phyloP scores from a whole-genome alignment of 2,329 filamentous ascomycete species.

The Fusarium sororula region DNA sequence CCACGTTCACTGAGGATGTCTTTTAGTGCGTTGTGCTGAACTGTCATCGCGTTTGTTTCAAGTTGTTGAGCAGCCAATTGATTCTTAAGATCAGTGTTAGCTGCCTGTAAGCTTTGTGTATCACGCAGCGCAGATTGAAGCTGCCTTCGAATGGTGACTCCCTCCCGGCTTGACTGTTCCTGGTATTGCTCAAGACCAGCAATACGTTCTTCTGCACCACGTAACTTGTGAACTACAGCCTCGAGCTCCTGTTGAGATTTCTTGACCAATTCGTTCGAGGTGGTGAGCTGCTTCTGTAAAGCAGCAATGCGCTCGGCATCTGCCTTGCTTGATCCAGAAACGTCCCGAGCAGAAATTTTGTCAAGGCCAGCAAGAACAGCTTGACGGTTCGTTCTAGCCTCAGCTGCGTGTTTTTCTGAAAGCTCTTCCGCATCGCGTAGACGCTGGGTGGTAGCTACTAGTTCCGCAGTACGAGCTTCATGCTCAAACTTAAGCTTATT shows the following conservation, averaged over 20 bases:
- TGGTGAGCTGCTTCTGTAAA: conserved; percentile 81
- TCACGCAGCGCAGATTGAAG: conserved; percentile 87
- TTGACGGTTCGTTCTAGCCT: conserved; percentile 85
- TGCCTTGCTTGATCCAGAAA: conserved; percentile 56
- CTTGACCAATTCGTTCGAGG: conserved; percentile 81
- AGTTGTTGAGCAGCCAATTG: conserved; percentile 87
- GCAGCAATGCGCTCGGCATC: conserved; percentile 74
- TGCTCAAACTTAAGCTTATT: conserved; percentile 82
- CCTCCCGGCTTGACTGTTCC: conserved; percentile 94
- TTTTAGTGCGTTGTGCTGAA: conserved; percentile 93
- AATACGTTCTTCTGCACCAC: conserved; percentile 94
- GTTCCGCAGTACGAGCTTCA: conserved; percentile 79
- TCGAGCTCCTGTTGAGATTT: conserved; percentile 93
- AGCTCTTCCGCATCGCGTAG: conserved; percentile 88
- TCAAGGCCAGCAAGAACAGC: conserved; percentile 86
- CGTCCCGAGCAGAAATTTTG: conserved; percentile 69
- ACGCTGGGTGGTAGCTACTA: conserved; percentile 77
- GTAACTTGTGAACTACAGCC: conserved; percentile 84
- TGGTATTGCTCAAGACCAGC: conserved; percentile 96
- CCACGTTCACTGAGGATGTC: conserved; percentile 91
- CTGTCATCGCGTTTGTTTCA: conserved; percentile 90
- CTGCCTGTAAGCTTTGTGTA: conserved; percentile 79
- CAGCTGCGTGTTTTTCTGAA: conserved; percentile 84
- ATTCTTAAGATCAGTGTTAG: conserved; percentile 83
- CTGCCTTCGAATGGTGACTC: conserved; percentile 87